Evolutionary conservation across 2,329 filamentous ascomycete genomes (phyloP).

Genomic region (Colletotrichum siamense): DNA sequence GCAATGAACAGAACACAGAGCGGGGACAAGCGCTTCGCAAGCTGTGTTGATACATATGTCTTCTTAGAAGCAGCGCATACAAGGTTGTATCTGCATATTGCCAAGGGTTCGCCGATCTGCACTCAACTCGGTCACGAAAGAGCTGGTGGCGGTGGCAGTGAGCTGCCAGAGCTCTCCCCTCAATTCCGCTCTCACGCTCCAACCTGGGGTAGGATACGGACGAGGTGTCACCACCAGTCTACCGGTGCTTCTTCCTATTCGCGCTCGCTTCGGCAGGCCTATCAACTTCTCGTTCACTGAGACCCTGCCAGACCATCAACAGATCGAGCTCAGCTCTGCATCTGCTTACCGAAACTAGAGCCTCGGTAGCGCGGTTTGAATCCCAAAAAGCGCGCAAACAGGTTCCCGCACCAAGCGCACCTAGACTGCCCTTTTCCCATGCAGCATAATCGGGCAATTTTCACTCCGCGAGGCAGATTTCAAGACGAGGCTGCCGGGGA

Average conservation of each 20-base stretch:
- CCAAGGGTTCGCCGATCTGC: neutral
- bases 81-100: neutral
- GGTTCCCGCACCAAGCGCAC: neutral
- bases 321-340: neutral
- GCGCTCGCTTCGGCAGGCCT: slow-evolving; percentile 1
- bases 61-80: neutral
- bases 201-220: neutral
- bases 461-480: slow-evolving; percentile 2
- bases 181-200: neutral
- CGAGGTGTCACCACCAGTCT: neutral
- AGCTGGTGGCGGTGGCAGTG: slow-evolving; percentile 19
- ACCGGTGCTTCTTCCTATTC: slow-evolving; percentile 4
- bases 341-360: neutral
- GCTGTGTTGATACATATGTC: neutral
- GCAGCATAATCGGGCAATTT: neutral
- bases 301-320: neutral
- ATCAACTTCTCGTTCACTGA: neutral
- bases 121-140: neutral
- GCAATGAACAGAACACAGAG: neutral
- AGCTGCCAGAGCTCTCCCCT: neutral
- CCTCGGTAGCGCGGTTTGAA: neutral
- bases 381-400: neutral
- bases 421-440: neutral
- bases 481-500: slow-evolving; percentile 2
- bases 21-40: neutral